phyloP scores from a whole-genome alignment of 73 alveolate genomes.

The Tetrahymena malaccensis region DNA sequence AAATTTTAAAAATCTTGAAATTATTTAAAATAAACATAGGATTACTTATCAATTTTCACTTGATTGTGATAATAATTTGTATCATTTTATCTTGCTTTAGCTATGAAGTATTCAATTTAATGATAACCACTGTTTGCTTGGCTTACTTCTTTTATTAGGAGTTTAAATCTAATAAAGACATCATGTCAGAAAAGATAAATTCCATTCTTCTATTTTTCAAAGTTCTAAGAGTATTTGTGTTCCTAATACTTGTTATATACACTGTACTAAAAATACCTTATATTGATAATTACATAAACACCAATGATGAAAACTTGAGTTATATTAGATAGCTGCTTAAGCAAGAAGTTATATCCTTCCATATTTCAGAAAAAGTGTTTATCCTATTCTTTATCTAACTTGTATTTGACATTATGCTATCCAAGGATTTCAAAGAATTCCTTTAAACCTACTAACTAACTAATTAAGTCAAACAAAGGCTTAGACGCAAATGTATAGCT shows the following conservation, averaged over 20 bases:
- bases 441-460: neutral
- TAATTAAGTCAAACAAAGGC: neutral
- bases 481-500: neutral
- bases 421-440: neutral
- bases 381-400: neutral
- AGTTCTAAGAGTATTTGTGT: neutral
- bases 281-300: neutral
- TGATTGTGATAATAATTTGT: neutral
- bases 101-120: neutral
- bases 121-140: neutral
- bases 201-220: neutral
- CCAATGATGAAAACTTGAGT: neutral
- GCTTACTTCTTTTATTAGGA: neutral
- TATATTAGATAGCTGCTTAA: neutral
- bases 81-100: neutral
- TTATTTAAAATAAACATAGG: neutral
- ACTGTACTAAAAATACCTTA: neutral
- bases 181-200: neutral
- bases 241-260: neutral
- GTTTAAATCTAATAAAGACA: neutral
- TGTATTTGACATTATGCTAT: neutral
- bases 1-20: neutral
- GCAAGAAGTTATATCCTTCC: neutral
- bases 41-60: neutral
- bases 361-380: neutral